A percentile compares a stretch with the other conserved stretches of the same genome.
Evolutionary conservation across 176 grass and related monocot genomes (phyloP).

Genomic region (Triticum dicoccoides): DNA sequence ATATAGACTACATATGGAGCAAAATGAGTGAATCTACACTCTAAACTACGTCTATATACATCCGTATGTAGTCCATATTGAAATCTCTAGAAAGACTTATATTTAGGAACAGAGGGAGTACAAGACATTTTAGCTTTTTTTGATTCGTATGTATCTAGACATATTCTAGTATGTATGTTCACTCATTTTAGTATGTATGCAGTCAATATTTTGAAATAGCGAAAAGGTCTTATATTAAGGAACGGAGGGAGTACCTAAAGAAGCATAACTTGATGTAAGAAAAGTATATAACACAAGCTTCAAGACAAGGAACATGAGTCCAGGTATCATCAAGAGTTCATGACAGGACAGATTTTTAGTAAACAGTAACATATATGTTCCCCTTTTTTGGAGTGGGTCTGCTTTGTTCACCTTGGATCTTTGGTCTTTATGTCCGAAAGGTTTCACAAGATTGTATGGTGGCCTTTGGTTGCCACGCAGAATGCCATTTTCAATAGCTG

Average conservation of each 20-base stretch:
- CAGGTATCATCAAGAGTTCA: neutral
- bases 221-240: too few species aligned
- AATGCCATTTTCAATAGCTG: constrained; percentile 90
- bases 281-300: neutral
- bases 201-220: too few species aligned
- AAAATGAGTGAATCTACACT: too few species aligned
- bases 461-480: constrained; percentile 85
- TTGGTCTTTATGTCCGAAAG: constrained; percentile 76
- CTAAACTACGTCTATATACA: too few species aligned
- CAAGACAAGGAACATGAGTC: neutral
- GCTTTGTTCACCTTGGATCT: constrained; percentile 67
- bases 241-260: neutral
- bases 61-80: too few species aligned
- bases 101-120: too few species aligned
- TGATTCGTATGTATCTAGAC: too few species aligned
- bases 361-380: constrained; percentile 19
- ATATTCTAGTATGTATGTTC: too few species aligned
- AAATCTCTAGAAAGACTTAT: too few species aligned
- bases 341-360: neutral
- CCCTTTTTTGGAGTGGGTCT: constrained; percentile 20
- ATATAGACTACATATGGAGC: too few species aligned
- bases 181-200: too few species aligned
- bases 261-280: neutral
- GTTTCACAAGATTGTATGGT: constrained; percentile 82
- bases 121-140: too few species aligned